Evolutionary conservation across 129 eudicot species (phyloP).

Genomic region (Daucus carota): DH1_v3.0 NC_030381.2:37586501-37587000

Average conservation of each 20-base stretch:
- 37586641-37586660: constrained; percentile 36
- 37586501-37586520: constrained; percentile 65
- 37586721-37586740: constrained; percentile 89
- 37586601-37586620: constrained; percentile 72
- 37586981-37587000: constrained; percentile 91
- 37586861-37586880: constrained; percentile 94
- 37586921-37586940: constrained; percentile 83
- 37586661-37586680: constrained; percentile 35
- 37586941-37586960: constrained; percentile 89
- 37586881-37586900: constrained; percentile 92
- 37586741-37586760: constrained; percentile 88
- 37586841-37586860: constrained; percentile 78
- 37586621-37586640: constrained; percentile 37
- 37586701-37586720: constrained; percentile 98
- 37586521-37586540: constrained; percentile 73
- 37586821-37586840: constrained; percentile 89
- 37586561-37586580: constrained; percentile 76
- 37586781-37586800: constrained; percentile 88
- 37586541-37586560: constrained; percentile 79
- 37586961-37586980: constrained; percentile 85
- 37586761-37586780: constrained; percentile 68
- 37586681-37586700: constrained; percentile 83
- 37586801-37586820: constrained; percentile 74
- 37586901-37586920: constrained; percentile 88
- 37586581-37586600: constrained; percentile 68